Evolutionary conservation across 371 early-diverging fungal genomes (phyloP).

Genomic region (Saksenaea oblongispora): DNA sequence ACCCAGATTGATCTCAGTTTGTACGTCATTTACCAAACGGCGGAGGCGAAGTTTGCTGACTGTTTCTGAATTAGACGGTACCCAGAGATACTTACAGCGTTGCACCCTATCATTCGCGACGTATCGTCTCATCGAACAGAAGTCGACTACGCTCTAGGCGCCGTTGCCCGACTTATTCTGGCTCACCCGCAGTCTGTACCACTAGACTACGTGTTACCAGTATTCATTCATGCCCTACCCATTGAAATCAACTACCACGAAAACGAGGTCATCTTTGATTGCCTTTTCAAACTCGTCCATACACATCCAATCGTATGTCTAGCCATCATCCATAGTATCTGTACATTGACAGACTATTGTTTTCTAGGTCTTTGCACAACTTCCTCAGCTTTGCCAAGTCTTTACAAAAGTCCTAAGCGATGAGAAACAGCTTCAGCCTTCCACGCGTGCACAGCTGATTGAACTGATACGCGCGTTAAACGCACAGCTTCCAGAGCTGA

Average conservation of each 20-base stretch:
- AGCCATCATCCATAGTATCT: not conserved
- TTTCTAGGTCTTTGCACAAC: conserved; percentile 31
- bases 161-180: conserved; percentile 56
- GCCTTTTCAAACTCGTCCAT: conserved; percentile 63
- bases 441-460: conserved; percentile 54
- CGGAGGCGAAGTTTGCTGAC: not conserved
- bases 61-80: conserved; percentile 51
- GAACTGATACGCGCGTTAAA: conserved; percentile 57
- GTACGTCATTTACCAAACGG: conserved; percentile 25
- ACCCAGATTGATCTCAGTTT: conserved; percentile 65
- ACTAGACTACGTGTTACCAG: conserved; percentile 74
- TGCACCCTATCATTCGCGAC: conserved; percentile 71
- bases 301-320: conserved; percentile 40
- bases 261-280: conserved; percentile 75
- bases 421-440: conserved; percentile 57
- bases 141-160: conserved; percentile 87
- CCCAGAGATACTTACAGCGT: conserved; percentile 60
- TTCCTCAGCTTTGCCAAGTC: conserved; percentile 45
- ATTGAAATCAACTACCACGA: conserved; percentile 79
- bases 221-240: conserved; percentile 70
- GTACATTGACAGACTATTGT: not conserved
- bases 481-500: conserved; percentile 44
- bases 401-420: conserved; percentile 48
- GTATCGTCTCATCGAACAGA: conserved; percentile 59
- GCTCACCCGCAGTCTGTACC: conserved; percentile 73